phyloP scores from a whole-genome alignment of 1,139 yeast species.

The Magnusiomyces fungicola region DNA sequence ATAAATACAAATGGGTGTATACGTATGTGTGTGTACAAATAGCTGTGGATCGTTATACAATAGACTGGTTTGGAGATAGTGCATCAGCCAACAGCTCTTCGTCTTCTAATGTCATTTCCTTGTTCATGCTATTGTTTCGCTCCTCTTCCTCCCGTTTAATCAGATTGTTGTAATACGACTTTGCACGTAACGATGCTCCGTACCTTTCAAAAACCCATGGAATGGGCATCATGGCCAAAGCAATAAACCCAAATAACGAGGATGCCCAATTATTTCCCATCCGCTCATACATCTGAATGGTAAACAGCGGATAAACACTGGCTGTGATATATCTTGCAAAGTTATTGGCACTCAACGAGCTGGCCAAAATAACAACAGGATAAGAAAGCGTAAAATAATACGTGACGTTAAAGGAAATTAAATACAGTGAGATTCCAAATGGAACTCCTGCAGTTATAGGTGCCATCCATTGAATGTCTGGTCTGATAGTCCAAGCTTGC shows the following conservation, averaged over 20 bases:
- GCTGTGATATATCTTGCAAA: constrained; percentile 60
- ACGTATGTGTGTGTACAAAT: no score
- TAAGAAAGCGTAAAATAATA: constrained; percentile 61
- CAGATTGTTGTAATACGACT: constrained; percentile 9
- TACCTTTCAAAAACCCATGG: constrained; percentile 54
- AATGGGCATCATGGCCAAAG: constrained; percentile 53
- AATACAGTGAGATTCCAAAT: constrained; percentile 66
- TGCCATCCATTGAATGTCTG: constrained; percentile 63
- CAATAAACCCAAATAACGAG: constrained; percentile 49
- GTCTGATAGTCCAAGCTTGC: constrained; percentile 72
- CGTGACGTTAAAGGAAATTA: constrained; percentile 63
- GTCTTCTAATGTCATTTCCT: no score
- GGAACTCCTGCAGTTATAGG: constrained; percentile 70
- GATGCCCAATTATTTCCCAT: constrained; percentile 64
- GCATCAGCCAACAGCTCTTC: no score
- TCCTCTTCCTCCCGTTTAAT: constrained; percentile 8
- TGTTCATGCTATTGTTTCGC: no score
- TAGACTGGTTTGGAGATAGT: no score
- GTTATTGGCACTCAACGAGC: constrained; percentile 75
- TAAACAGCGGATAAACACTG: constrained; percentile 72
- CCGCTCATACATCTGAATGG: constrained; percentile 47
- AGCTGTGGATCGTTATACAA: no score
- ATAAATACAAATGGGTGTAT: no score
- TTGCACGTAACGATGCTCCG: constrained; percentile 50
- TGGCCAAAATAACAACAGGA: constrained; percentile 67